A percentile compares a stretch with the other conserved stretches of the same genome.
These are phyloP conservation scores for Xerocomus brunneocitrinus DNA, from an alignment of 768 basidiomycete species.

Conservation along the genomic window DNA sequence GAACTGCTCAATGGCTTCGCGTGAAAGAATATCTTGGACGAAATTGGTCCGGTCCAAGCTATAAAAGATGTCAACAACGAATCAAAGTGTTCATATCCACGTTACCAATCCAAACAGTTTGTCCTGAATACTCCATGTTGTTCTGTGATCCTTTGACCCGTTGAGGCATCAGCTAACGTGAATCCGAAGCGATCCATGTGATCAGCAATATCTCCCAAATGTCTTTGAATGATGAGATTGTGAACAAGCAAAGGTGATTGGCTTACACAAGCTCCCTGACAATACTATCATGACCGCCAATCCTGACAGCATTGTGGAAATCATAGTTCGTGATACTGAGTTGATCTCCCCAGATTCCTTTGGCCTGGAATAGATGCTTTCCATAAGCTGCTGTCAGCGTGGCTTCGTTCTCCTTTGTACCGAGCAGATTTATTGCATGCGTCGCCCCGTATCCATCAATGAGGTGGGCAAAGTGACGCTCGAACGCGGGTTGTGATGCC, in stretches of 20 bases:
- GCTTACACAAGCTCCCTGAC: constrained; percentile 63
- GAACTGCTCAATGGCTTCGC: constrained; percentile 76
- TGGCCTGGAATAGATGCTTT: constrained; percentile 69
- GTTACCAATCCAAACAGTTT: constrained; percentile 91
- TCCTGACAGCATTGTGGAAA: constrained; percentile 80
- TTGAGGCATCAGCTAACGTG: constrained; percentile 66
- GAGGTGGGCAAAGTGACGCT: constrained; percentile 85
- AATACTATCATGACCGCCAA: constrained; percentile 85
- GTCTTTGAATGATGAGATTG: constrained; percentile 38
- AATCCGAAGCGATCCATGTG: constrained; percentile 81
- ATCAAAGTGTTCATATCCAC: not conserved
- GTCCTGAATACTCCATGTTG: constrained; percentile 92
- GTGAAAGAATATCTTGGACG: constrained; percentile 90
- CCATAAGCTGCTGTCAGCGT: constrained; percentile 78
- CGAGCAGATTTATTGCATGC: constrained; percentile 89
- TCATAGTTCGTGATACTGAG: constrained; percentile 87
- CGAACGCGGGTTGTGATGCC: constrained; percentile 95
- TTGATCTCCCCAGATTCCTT: constrained; percentile 56
- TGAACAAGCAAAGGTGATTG: not conserved
- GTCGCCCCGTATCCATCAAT: constrained; percentile 80
- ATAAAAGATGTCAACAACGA: constrained; percentile 6
- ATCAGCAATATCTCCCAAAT: constrained; percentile 52
- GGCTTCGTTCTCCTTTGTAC: constrained; percentile 88
- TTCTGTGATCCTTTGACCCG: constrained; percentile 72
- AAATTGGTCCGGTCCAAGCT: constrained; percentile 98